Conservation (phyloP, 2,329 filamentous ascomycete species). For the Aureobasidium leucospermi region DNA sequence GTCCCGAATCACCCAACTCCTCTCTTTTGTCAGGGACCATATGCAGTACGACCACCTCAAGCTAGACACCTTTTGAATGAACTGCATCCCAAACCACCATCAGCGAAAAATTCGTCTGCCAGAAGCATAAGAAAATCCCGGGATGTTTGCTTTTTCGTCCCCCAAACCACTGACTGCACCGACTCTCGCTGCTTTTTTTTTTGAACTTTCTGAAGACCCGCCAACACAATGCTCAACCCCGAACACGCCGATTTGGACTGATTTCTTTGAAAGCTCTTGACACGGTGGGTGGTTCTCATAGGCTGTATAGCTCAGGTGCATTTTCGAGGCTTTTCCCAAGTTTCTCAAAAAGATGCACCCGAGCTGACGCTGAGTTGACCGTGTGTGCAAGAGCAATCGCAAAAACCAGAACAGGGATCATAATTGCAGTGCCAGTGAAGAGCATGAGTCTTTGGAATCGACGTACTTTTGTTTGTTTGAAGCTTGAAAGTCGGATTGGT, state of each 20-base stretch:
- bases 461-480: neutral
- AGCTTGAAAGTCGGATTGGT: neutral
- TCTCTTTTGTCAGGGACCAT: neutral
- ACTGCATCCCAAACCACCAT: neutral
- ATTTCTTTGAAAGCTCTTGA: neutral
- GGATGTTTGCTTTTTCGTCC: slow-evolving; percentile 2
- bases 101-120: neutral
- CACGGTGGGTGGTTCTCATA: neutral
- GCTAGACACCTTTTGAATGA: neutral
- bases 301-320: neutral
- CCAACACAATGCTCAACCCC: neutral
- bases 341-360: neutral
- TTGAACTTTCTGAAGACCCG: neutral
- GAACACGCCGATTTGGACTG: neutral
- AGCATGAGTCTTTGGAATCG: neutral
- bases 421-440: neutral
- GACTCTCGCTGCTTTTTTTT: neutral
- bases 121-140: neutral
- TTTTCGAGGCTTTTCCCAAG: slow-evolving; percentile 10
- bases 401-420: neutral
- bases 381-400: neutral
- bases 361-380: neutral
- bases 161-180: neutral
- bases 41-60: neutral
- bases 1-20: neutral